Evolutionary conservation across 2,329 filamentous ascomycete genomes (phyloP), one percentile per base, ranked within the genome.

Genomic region (Lasiodiplodia sp.): DNA sequence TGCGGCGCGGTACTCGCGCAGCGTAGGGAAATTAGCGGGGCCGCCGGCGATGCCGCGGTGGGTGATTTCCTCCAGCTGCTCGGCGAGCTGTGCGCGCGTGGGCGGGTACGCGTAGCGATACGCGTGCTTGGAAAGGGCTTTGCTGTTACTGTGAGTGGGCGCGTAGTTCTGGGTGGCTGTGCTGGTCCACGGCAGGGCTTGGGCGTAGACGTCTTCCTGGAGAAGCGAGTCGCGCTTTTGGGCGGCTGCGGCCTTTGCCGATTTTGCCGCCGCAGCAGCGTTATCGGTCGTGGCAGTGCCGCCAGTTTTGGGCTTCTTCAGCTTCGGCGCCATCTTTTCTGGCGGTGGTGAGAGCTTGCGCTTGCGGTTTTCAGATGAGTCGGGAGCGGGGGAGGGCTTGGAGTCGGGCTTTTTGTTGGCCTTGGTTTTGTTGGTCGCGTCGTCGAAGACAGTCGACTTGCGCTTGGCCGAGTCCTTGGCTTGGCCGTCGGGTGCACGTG

Each of bases 11-110:
- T 68, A 68, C 66, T 68, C 56, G 34, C 49, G 51, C 8, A 53
- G 8, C 8, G 47, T 34, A 6, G 31, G 34, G 37, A 21, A 68
- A 25, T 62, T 63, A n/a, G 56, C 47, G 23, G 66, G 66, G 18
- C 66, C 66, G 37, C 56, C 66, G 25, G 56, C 56, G 23, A 68
- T 62, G 21, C 66, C 66, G 56, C 56, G 56, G 56, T 62, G 56
- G 2, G 57, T 68, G n/a, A 68, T 68, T 10, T 68, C 66, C 18
- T 68, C 66, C 44, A 68, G 55, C 57, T 68, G 66, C 21, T 68
- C 66, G n/a, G 66, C 56, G 2, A 68, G 66, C 66, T 68, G 56
- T 11, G 56, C 56, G 47, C 57, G 56, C 34, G 66, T 68, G 37
- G 66, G 66, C 2, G 47, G 37, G 47, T 47, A 55, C 21, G 38